Evolutionary conservation across 2,329 filamentous ascomycete species (phyloP).

Genomic region (Claviceps sp.): DNA sequence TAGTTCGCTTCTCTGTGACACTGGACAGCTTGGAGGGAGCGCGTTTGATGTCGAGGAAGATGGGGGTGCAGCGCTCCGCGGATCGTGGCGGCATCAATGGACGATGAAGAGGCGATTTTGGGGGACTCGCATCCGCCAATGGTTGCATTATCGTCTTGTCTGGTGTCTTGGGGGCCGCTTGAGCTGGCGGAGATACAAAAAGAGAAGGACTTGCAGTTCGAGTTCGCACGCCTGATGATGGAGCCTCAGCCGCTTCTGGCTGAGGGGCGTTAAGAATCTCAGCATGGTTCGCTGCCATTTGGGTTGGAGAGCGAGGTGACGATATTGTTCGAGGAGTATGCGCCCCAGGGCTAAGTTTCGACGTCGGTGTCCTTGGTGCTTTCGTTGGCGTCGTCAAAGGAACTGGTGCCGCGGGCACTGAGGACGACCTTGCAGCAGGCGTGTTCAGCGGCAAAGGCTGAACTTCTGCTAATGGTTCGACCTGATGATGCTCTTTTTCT

Average conservation of each 20-base stretch:
- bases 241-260: neutral
- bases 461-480: neutral
- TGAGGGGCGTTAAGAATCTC: neutral
- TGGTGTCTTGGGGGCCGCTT: neutral
- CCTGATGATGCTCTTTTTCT: neutral
- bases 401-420: neutral
- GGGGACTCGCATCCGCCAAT: neutral
- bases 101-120: neutral
- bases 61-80: constrained; percentile 5
- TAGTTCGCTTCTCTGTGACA: constrained; percentile 3
- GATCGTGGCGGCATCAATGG: constrained; percentile 4
- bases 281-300: neutral
- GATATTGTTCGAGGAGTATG: neutral
- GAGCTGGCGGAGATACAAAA: neutral
- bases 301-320: neutral
- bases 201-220: neutral
- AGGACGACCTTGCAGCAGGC: neutral
- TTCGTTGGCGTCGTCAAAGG: neutral
- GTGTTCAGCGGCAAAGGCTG: neutral
- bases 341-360: neutral
- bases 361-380: neutral
- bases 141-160: neutral
- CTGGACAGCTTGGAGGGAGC: neutral
- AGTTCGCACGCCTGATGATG: neutral
- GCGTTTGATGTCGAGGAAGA: constrained; percentile 2